A percentile compares a stretch with the other conserved stretches of the same genome.
Conservation (phyloP, 2,329 filamentous ascomycete genomes). For the Phoma sp. region DNA sequence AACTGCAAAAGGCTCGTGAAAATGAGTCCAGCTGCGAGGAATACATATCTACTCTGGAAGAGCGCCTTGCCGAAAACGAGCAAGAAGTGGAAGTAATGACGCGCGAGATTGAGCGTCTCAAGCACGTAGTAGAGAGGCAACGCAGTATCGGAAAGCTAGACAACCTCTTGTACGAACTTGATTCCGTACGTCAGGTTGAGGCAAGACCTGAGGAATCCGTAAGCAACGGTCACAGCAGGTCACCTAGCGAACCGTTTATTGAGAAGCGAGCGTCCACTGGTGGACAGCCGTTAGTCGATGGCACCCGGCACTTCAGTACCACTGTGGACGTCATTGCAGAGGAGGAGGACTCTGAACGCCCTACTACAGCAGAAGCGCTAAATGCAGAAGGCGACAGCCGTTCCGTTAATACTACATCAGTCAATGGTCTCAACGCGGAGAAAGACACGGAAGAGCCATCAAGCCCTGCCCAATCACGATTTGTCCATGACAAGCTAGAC, state of each 20-base stretch:
- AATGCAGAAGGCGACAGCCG: not conserved
- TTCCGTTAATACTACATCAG: conserved; percentile 15
- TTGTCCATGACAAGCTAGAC: conserved; percentile 91
- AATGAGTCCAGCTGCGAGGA: conserved; percentile 92
- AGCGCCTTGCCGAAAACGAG: conserved; percentile 91
- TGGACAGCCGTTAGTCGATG: conserved; percentile 30
- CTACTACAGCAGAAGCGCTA: conserved; percentile 31
- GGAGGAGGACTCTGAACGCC: conserved; percentile 41
- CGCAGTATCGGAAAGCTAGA: conserved; percentile 94
- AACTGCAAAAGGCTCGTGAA: conserved; percentile 84
- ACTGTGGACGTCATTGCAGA: conserved; percentile 47
- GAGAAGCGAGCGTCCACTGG: conserved; percentile 37
- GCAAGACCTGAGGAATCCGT: conserved; percentile 36
- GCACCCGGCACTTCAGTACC: conserved; percentile 39
- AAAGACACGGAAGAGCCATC: conserved; percentile 57
- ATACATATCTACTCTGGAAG: conserved; percentile 95
- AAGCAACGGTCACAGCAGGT: conserved; percentile 45
- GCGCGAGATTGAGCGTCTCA: conserved; percentile 89
- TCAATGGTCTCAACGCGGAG: conserved; percentile 26
- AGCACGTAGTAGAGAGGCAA: conserved; percentile 94
- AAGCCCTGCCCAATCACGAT: conserved; percentile 80
- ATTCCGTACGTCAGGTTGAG: conserved; percentile 60
- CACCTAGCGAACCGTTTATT: conserved; percentile 40
- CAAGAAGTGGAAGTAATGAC: conserved; percentile 97
- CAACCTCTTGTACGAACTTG: conserved; percentile 87